Evolutionary conservation across 805 yeast species (phyloP).

Genomic region (Schizosaccharomyces osmophilus): DNA sequence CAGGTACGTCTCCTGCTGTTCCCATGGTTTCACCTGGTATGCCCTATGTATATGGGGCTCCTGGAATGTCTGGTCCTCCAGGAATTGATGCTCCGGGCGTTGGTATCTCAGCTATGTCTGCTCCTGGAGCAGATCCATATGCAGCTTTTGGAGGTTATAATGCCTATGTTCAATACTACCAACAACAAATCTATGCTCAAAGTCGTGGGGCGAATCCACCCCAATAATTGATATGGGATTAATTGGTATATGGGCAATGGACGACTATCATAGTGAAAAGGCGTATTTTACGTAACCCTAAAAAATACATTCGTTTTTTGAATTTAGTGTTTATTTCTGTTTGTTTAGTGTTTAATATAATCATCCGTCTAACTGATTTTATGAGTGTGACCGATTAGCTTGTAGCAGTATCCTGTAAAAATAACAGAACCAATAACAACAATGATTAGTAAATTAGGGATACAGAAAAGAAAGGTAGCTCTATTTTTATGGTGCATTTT

Average conservation of each 20-base stretch:
- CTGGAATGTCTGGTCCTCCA: conserved; percentile 2
- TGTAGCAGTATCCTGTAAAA: not conserved
- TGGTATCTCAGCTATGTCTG: not conserved
- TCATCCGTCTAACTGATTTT: no score
- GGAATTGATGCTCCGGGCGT: conserved; percentile 4
- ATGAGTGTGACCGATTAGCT: no score
- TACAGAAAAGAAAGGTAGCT: conserved; percentile 46
- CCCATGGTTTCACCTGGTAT: conserved; percentile 3
- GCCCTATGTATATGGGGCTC: conserved; percentile 2
- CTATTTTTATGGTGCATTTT: conserved; percentile 22
- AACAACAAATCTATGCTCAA: conserved; percentile 5
- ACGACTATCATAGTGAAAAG: no score
- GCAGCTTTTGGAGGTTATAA: conserved; percentile 11
- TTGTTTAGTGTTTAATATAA: no score
- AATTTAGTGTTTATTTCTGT: no score
- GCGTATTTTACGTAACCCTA: no score
- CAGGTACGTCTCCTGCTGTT: no score
- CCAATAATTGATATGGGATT: no score
- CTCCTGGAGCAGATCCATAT: conserved; percentile 10
- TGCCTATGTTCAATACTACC: conserved; percentile 9
- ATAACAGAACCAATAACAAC: conserved; percentile 10
- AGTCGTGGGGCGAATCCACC: not conserved
- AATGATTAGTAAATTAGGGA: conserved; percentile 3
- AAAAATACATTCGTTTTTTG: no score
- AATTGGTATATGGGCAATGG: no score